Evolutionary conservation across 2,329 filamentous ascomycete genomes (phyloP), one percentile per base, ranked within the genome.

Genomic region (Purpureocillium takamizusanense): DNA sequence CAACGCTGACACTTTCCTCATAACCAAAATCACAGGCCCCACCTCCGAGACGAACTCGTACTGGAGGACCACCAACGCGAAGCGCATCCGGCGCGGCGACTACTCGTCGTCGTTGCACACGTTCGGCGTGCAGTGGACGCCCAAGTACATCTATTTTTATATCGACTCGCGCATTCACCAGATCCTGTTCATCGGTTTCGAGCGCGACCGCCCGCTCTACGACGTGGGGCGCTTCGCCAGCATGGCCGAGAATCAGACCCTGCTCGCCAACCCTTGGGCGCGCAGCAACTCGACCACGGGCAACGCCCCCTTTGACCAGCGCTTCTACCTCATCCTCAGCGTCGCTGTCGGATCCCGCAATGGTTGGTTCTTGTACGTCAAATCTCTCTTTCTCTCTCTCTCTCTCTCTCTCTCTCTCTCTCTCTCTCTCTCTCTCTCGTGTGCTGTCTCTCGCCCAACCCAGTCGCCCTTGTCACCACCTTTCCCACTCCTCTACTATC

Each of bases 91-190:
- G 17, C 55, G 60, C 36, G 53, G 53, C n/a, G 57, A 65, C 38
- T 69, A 62, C 43, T 55, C 62, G 4, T 49, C 61, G 10, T 47
- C 44, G 2, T 74, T 66, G 47, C 67, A 74, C 51, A 75, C 66
- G 1, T 76, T 63, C 43, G 72, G 70, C 5, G 45, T 75, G 13
- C 68, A 74, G 46, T 76, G 72, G 72, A 63, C 59, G 2, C 57
- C 66, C 36, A 61, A 67, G 31, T 73, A 74, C 53, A 56, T 76
- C 15, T 74, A 69, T 56, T 72, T 68, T 18, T 76, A 70, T 49
- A 53, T 74, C 29, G 67, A 75, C 50, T 62, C 56, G 46, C 59
- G 62, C 13, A 51, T 67, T 12, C 52, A 55, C 14, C 57, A 65
- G 46, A 60, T 65, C 42, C 46, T 63, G 33, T 63, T 60, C 42